phyloP scores from a whole-genome alignment of 495 filamentous ascomycete species.

The Beverwykella pulmonaria region DNA sequence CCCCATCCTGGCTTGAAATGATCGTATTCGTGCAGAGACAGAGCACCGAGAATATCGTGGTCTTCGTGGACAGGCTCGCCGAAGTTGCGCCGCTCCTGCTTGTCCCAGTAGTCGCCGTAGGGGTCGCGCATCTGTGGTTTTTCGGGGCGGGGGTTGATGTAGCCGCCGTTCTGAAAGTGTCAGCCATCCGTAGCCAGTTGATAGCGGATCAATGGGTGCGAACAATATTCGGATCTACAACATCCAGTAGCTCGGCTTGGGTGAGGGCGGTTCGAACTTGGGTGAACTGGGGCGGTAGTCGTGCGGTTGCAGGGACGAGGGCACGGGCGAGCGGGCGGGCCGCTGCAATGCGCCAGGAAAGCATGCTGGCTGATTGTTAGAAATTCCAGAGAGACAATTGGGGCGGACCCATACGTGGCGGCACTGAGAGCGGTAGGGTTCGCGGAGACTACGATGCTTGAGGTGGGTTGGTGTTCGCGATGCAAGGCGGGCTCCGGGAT shows the following conservation, averaged over 20 bases:
- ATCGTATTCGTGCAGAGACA: conserved; percentile 86
- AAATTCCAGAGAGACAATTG: not conserved
- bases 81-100: conserved; percentile 93
- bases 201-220: not conserved
- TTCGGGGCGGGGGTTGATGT: conserved; percentile 79
- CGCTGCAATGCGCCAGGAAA: conserved; percentile 48
- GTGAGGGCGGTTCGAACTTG: conserved; percentile 33
- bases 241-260: conserved; percentile 55
- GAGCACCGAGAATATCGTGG: conserved; percentile 90
- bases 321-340: conserved; percentile 50
- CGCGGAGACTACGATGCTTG: not conserved
- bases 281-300: conserved; percentile 28
- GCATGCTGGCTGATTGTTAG: conserved; percentile 45
- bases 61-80: conserved; percentile 97
- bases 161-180: conserved; percentile 77
- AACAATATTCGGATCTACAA: conserved; percentile 79
- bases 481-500: conserved; percentile 14
- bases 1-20: conserved; percentile 76
- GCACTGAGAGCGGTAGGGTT: conserved; percentile 8
- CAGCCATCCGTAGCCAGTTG: not conserved
- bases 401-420: conserved; percentile 23
- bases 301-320: conserved; percentile 31
- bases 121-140: conserved; percentile 92
- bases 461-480: conserved; percentile 17
- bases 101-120: conserved; percentile 94